Percentiles rank a stretch among this genome's conserved stretches.
Evolutionary conservation across 225 moss, liverwort and hornwort species (phyloP).

Genomic region (Ulota crispa): DNA sequence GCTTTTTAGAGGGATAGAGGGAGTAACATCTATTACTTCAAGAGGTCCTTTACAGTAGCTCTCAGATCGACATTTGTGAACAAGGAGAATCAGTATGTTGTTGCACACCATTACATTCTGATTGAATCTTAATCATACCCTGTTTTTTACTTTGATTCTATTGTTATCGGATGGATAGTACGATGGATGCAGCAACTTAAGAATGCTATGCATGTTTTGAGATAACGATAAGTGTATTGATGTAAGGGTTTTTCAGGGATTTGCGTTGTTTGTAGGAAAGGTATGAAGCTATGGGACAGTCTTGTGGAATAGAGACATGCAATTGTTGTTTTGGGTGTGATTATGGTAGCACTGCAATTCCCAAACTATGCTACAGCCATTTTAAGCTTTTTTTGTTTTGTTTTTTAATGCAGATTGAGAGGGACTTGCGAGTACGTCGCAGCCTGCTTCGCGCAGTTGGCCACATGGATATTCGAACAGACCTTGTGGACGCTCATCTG

Average conservation of each 20-base stretch:
- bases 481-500: slow-evolving; percentile 89
- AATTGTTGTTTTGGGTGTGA: neutral
- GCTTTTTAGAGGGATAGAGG: too few relatives aligned
- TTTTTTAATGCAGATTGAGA: slow-evolving; percentile 49
- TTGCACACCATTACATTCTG: neutral
- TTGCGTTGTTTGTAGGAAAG: neutral
- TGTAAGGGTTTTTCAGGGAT: neutral
- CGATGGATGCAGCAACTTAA: neutral
- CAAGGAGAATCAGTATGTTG: neutral
- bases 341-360: neutral
- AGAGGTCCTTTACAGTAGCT: neutral
- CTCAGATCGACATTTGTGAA: neutral
- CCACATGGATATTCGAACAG: slow-evolving; percentile 86
- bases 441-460: slow-evolving; percentile 77
- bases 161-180: neutral
- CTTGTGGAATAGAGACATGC: neutral
- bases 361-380: neutral
- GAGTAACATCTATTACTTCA: neutral
- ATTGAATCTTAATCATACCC: neutral
- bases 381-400: neutral
- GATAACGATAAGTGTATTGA: neutral
- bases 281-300: neutral
- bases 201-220: neutral
- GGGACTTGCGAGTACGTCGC: slow-evolving; percentile 76
- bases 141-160: neutral